A percentile compares a stretch with the other conserved stretches of the same genome.
Evolutionary conservation across 768 basidiomycete genomes (phyloP).

Genomic region (Boletus patriciae): DNA sequence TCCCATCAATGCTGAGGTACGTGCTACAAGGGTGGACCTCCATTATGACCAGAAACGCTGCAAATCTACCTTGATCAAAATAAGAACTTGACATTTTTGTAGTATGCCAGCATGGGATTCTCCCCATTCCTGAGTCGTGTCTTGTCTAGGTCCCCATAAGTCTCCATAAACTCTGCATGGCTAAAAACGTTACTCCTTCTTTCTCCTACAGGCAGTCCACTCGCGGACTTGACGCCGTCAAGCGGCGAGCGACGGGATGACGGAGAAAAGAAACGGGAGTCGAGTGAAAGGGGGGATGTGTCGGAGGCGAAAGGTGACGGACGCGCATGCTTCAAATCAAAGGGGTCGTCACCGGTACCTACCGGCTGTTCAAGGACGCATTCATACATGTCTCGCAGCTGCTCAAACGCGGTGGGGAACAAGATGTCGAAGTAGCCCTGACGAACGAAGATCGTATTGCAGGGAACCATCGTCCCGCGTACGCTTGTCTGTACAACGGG

Average conservation of each 20-base stretch:
- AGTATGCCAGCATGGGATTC: constrained; percentile 87
- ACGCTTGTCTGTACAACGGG: constrained; percentile 97
- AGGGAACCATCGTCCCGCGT: constrained; percentile 82
- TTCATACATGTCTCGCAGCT: constrained; percentile 89
- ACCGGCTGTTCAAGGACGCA: constrained; percentile 65
- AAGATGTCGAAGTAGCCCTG: constrained; percentile 99
- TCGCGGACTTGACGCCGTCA: constrained; percentile 72
- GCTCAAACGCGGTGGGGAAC: constrained; percentile 91
- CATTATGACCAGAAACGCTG: background rate
- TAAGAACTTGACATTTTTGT: constrained; percentile 91
- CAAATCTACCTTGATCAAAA: constrained; percentile 48
- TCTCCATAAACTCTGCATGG: constrained; percentile 86
- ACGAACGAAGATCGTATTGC: constrained; percentile 85
- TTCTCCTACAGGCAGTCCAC: constrained; percentile 78
- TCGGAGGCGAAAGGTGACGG: constrained; percentile 53
- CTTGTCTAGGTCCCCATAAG: constrained; percentile 71
- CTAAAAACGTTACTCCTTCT: constrained; percentile 81
- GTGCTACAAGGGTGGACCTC: background rate
- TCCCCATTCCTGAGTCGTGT: constrained; percentile 79
- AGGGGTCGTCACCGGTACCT: constrained; percentile 21
- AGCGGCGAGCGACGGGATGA: constrained; percentile 53
- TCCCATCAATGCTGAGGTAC: background rate
- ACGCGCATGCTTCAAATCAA: constrained; percentile 35
- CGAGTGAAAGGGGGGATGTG: constrained; percentile 51
- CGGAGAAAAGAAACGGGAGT: constrained; percentile 69